Conservation (phyloP, 257 asterid genomes). For the Cinchona pubescens region DNA sequence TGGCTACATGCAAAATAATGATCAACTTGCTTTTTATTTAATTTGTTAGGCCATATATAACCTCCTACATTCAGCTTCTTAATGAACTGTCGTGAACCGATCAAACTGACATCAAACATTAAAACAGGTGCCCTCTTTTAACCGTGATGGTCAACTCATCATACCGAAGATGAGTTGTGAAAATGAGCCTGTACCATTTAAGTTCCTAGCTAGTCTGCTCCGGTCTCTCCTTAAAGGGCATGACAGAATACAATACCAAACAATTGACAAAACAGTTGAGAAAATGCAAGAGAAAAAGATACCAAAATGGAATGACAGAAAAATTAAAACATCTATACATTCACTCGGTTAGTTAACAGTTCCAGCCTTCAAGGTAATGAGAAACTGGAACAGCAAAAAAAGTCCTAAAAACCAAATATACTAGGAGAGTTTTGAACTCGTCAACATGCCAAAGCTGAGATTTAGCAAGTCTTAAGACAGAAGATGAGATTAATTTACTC, state of each 20-base stretch:
- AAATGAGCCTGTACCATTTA: not conserved
- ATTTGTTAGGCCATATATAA: not conserved
- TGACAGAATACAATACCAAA: not conserved
- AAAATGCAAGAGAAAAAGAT: not conserved
- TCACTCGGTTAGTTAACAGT: not conserved
- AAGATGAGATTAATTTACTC: not conserved
- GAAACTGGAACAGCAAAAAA: not conserved
- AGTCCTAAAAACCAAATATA: not conserved
- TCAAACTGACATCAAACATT: not conserved
- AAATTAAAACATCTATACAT: not conserved
- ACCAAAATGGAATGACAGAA: not conserved
- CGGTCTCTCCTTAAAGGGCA: not conserved
- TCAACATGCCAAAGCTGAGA: not conserved
- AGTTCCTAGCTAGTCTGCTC: not conserved
- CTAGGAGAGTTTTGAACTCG: not conserved
- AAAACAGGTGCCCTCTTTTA: not conserved
- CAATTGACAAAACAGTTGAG: not conserved
- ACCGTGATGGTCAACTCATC: slow-evolving; percentile 9
- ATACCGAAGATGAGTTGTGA: not conserved
- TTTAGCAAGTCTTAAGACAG: not conserved
- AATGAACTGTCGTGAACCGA: not conserved
- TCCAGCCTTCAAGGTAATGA: not conserved
- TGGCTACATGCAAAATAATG: not conserved
- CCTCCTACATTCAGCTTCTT: not conserved
- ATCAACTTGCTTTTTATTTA: not conserved